These are phyloP conservation scores for Botryotinia narcissicola DNA, from an alignment of 2,329 filamentous ascomycete genomes.

Conservation along the genomic window DNA sequence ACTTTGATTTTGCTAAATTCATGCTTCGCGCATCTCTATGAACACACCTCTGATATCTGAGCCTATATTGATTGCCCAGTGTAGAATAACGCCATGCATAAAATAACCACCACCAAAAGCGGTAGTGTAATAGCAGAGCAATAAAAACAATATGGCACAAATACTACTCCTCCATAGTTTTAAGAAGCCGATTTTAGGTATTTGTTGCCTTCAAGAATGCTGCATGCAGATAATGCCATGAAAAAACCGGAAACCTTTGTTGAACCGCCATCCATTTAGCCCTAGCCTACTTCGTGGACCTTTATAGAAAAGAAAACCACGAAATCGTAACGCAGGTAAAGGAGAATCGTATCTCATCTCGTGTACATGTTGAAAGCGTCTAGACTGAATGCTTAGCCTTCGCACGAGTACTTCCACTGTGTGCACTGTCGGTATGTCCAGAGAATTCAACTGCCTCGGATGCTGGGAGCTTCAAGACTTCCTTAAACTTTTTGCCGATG, in stretches of 20 bases:
- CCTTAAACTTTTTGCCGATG: constrained; percentile 91
- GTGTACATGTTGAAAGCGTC: constrained; percentile 28
- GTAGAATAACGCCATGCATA: constrained; percentile 22
- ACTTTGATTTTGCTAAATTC: constrained; percentile 8
- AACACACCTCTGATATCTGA: constrained; percentile 17
- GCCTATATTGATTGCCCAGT: constrained; percentile 18
- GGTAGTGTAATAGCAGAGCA: constrained; percentile 20
- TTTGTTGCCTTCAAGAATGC: constrained; percentile 21
- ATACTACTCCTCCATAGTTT: constrained; percentile 18
- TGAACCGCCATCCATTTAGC: constrained; percentile 19
- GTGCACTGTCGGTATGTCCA: constrained; percentile 90
- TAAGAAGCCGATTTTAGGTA: constrained; percentile 16
- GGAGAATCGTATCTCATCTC: constrained; percentile 14
- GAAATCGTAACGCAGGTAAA: constrained; percentile 14
- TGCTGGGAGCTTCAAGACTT: constrained; percentile 75
- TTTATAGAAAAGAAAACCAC: neutral
- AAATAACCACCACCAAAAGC: constrained; percentile 16
- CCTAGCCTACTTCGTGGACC: constrained; percentile 12
- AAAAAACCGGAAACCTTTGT: constrained; percentile 27
- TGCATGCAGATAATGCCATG: constrained; percentile 29
- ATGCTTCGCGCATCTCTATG: constrained; percentile 17
- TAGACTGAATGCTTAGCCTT: constrained; percentile 92
- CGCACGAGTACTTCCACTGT: constrained; percentile 88
- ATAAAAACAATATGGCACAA: constrained; percentile 22
- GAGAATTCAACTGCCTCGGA: constrained; percentile 88